Conservation (phyloP, 805 yeast genomes). For the Saccharomycopsis olivae region DNA sequence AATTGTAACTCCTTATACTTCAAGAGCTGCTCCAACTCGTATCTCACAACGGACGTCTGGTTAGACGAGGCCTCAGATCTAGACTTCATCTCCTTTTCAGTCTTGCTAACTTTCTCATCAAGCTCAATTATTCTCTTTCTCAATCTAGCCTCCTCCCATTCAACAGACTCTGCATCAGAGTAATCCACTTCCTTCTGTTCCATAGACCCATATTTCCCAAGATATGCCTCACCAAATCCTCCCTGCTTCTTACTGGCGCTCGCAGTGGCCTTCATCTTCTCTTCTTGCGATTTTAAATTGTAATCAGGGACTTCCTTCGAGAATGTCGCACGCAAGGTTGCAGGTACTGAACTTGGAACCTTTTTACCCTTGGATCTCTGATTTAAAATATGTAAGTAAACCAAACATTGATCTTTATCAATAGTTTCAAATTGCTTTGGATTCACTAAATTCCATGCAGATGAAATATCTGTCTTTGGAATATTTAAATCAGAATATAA, state of each 20-base stretch:
- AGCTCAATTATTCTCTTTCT: conserved; percentile 68
- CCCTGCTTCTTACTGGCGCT: conserved; percentile 18
- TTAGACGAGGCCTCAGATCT: conserved; percentile 21
- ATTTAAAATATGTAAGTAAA: conserved; percentile 81
- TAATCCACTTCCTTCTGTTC: conserved; percentile 12
- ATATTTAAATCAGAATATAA: conserved; percentile 66
- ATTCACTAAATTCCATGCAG: conserved; percentile 92
- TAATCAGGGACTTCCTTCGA: conserved; percentile 75
- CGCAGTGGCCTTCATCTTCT: conserved; percentile 12
- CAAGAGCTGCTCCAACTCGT: conserved; percentile 74
- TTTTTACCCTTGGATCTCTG: conserved; percentile 72
- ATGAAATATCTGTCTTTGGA: conserved; percentile 74
- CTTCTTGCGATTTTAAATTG: conserved; percentile 42
- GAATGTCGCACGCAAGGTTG: conserved; percentile 82
- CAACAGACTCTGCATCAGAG: conserved; percentile 48
- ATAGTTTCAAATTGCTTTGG: conserved; percentile 82
- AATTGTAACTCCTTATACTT: conserved; percentile 64
- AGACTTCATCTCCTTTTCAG: conserved; percentile 37
- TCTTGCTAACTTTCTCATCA: conserved; percentile 52
- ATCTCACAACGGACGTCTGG: conserved; percentile 29
- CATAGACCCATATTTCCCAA: conserved; percentile 41
- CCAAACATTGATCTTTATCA: conserved; percentile 87
- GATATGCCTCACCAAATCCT: conserved; percentile 43
- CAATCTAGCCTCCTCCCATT: conserved; percentile 86
- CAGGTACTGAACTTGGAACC: conserved; percentile 92